Conservation (phyloP, 2,329 filamentous ascomycete genomes). For the Celoporthe dispersa region DNA sequence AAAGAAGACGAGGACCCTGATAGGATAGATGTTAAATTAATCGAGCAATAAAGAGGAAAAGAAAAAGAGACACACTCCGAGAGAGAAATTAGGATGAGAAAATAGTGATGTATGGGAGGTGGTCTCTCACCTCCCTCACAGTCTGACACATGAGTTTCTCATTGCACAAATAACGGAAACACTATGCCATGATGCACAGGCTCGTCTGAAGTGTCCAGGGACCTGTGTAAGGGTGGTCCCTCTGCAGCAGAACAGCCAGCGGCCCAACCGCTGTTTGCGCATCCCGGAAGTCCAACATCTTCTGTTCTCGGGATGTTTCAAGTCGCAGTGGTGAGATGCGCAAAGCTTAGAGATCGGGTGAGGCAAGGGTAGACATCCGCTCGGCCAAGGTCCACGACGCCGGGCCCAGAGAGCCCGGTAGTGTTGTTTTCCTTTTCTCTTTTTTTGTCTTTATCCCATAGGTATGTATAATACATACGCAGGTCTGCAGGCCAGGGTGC, state of each 20-base stretch:
- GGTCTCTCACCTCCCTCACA: neutral
- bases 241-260: neutral
- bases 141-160: neutral
- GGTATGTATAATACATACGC: neutral
- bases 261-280: neutral
- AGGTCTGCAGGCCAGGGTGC: neutral
- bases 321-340: neutral
- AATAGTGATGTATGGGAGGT: neutral
- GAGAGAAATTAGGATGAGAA: neutral
- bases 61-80: neutral
- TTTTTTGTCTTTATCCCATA: too few species aligned
- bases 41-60: neutral
- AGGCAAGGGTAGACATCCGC: neutral
- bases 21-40: neutral
- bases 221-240: too few species aligned
- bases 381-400: neutral
- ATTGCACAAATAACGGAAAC: neutral
- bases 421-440: too few species aligned
- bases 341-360: constrained; percentile 1
- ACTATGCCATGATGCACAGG: constrained; percentile 3
- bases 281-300: neutral
- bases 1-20: neutral
- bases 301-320: constrained; percentile 16
- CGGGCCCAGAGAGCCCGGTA: neutral
- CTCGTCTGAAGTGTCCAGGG: neutral